Percentiles rank a stretch among this genome's conserved stretches.
Evolutionary conservation across 768 basidiomycete species (phyloP).

Genomic region (Lactarius akahatsu): DNA sequence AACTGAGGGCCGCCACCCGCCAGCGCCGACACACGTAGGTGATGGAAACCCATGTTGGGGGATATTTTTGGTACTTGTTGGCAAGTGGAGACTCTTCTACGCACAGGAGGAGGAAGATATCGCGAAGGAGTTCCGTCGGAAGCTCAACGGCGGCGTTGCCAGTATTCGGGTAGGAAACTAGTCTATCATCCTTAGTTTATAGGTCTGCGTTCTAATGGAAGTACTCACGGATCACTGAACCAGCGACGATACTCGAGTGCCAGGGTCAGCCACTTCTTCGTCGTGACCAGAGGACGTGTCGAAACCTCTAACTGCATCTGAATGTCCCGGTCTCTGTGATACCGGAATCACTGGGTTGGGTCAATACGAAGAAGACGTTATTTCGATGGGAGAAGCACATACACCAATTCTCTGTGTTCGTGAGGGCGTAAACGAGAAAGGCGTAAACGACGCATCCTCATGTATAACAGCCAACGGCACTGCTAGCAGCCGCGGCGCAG

Average conservation of each 20-base stretch:
- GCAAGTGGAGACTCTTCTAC: not conserved
- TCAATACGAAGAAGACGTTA: not conserved
- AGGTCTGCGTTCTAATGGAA: not conserved
- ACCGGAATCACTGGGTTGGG: not conserved
- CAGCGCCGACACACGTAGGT: constrained; percentile 15
- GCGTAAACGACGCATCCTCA: constrained; percentile 16
- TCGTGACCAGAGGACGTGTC: not conserved
- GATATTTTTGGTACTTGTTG: not conserved
- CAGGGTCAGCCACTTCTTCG: constrained; percentile 6
- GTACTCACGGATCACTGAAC: not conserved
- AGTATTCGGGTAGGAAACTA: constrained; percentile 2
- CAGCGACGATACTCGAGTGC: not conserved
- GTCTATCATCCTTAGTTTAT: not conserved
- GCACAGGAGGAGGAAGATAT: constrained; percentile 5
- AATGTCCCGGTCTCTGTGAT: not conserved
- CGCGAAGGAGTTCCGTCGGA: constrained; percentile 11
- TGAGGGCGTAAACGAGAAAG: constrained; percentile 1
- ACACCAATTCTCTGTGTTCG: not conserved
- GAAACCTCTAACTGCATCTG: not conserved
- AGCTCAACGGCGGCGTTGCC: constrained; percentile 7
- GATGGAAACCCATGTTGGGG: constrained; percentile 9
- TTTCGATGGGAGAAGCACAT: not conserved
- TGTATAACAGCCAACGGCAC: constrained; percentile 5
- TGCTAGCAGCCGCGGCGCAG: not conserved
- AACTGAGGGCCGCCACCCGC: constrained; percentile 4